These are phyloP conservation scores for Lipomyces starkeyi DNA, from an alignment of 805 yeast species.

Conservation along the genomic window DNA sequence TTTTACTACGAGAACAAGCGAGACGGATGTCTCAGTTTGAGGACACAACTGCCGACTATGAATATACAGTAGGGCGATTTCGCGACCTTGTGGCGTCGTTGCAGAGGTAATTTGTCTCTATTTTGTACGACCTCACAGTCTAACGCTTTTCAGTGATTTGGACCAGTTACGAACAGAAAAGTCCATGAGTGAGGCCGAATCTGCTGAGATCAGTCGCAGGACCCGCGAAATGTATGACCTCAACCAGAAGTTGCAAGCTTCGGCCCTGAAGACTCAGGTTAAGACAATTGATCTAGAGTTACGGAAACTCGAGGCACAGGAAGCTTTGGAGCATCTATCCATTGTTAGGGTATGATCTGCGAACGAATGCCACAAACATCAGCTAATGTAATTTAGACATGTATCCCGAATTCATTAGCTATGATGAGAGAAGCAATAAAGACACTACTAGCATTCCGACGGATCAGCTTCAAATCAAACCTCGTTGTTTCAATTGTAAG, in stretches of 20 bases:
- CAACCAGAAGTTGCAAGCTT: slow-evolving; percentile 37
- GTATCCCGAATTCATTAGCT: slow-evolving; percentile 27
- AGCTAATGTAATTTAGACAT: neutral
- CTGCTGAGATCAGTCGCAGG: slow-evolving; percentile 30
- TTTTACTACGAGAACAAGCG: slow-evolving; percentile 32
- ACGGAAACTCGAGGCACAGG: slow-evolving; percentile 39
- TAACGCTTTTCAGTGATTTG: slow-evolving; percentile 34
- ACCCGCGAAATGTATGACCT: slow-evolving; percentile 38
- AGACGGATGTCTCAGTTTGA: slow-evolving; percentile 25
- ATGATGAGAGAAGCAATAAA: slow-evolving; percentile 22
- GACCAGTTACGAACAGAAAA: slow-evolving; percentile 34
- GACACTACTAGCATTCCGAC: slow-evolving; percentile 19
- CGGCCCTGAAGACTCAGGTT: slow-evolving; percentile 29
- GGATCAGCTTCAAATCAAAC: slow-evolving; percentile 24
- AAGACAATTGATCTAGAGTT: slow-evolving; percentile 41
- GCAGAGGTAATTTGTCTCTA: slow-evolving; percentile 27
- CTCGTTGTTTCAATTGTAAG: slow-evolving; percentile 14
- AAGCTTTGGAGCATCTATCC: slow-evolving; percentile 41
- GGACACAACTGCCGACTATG: slow-evolving; percentile 31
- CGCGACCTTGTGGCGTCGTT: slow-evolving; percentile 42
- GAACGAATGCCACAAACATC: neutral
- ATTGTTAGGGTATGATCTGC: slow-evolving; percentile 33
- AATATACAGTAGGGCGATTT: slow-evolving; percentile 36
- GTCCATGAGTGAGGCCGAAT: slow-evolving; percentile 25
- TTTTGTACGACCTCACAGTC: neutral